A percentile compares a stretch with the other conserved stretches of the same genome.
phyloP scores from a whole-genome alignment of 2,329 filamentous ascomycete genomes.

The Rutstroemia sp. region DNA sequence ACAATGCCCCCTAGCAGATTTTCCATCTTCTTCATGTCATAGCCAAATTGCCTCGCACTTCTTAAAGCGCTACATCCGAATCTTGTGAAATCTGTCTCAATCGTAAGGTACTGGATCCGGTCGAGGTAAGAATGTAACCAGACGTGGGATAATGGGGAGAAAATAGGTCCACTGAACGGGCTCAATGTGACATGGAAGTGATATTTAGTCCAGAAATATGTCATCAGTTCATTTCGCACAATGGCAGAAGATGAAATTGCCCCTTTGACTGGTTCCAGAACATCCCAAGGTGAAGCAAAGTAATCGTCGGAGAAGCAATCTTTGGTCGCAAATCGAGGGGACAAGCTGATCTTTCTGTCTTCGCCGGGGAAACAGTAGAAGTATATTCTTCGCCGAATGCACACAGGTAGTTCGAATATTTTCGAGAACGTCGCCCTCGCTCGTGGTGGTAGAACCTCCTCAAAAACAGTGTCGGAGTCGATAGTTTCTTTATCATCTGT shows the following conservation, averaged over 20 bases:
- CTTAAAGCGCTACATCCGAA: conserved; percentile 20
- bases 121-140: conserved; percentile 21
- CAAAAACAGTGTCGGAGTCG: neutral
- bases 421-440: neutral
- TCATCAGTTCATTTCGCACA: conserved; percentile 25
- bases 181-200: conserved; percentile 27
- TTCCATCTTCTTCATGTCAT: conserved; percentile 16
- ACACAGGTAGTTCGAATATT: conserved; percentile 16
- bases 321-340: conserved; percentile 20
- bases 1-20: conserved; percentile 11
- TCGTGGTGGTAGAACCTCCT: neutral
- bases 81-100: conserved; percentile 28
- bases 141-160: conserved; percentile 23
- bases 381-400: conserved; percentile 23
- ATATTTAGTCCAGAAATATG: conserved; percentile 28
- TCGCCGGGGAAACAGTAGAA: conserved; percentile 19
- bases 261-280: conserved; percentile 21
- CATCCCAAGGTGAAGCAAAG: conserved; percentile 22
- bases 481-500: neutral
- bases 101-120: conserved; percentile 24
- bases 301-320: conserved; percentile 19
- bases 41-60: conserved; percentile 10
- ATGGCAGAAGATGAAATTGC: conserved; percentile 15
- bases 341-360: conserved; percentile 20
- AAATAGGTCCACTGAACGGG: conserved; percentile 18